These are phyloP conservation scores for Curvularia eragrostidis DNA, from an alignment of 2,329 filamentous ascomycete species.

Conservation along the genomic window DNA sequence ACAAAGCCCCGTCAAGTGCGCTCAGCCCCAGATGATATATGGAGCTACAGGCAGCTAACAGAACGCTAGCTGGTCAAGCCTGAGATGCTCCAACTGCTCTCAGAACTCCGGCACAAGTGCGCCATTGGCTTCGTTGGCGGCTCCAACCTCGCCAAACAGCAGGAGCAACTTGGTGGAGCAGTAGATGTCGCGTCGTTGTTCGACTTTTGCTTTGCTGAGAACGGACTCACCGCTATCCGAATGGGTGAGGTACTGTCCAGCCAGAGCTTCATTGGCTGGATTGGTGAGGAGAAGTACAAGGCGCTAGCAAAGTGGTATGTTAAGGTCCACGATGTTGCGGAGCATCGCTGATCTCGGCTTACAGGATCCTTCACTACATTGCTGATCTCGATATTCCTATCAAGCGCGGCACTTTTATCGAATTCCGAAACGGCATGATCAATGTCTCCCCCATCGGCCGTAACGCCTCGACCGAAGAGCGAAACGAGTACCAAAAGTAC, in stretches of 20 bases:
- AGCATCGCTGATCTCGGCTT: not conserved
- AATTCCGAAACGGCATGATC: slow-evolving; percentile 92
- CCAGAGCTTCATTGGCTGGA: slow-evolving; percentile 88
- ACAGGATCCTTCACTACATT: slow-evolving; percentile 74
- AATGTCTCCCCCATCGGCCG: slow-evolving; percentile 84
- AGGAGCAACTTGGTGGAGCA: slow-evolving; percentile 83
- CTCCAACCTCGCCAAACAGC: slow-evolving; percentile 90
- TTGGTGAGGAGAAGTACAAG: slow-evolving; percentile 88
- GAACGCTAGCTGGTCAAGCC: slow-evolving; percentile 67
- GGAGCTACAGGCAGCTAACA: slow-evolving; percentile 19
- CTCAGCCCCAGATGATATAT: not conserved
- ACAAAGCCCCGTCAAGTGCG: slow-evolving; percentile 77
- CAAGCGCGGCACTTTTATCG: slow-evolving; percentile 84
- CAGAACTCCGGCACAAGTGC: slow-evolving; percentile 81
- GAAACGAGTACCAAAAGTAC: slow-evolving; percentile 80
- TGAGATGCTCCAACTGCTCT: slow-evolving; percentile 83
- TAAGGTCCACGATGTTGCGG: not conserved
- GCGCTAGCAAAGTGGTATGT: slow-evolving; percentile 68
- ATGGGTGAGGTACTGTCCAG: slow-evolving; percentile 76
- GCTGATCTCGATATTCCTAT: slow-evolving; percentile 83
- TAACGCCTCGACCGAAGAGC: slow-evolving; percentile 82
- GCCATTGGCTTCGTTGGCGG: slow-evolving; percentile 93
- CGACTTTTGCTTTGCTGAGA: slow-evolving; percentile 98
- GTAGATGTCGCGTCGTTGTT: slow-evolving; percentile 81
- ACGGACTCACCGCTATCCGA: slow-evolving; percentile 90